Base-by-base conservation (phyloP, 371 early-diverging fungal species). In the Haplosporangium sp. region DNA sequence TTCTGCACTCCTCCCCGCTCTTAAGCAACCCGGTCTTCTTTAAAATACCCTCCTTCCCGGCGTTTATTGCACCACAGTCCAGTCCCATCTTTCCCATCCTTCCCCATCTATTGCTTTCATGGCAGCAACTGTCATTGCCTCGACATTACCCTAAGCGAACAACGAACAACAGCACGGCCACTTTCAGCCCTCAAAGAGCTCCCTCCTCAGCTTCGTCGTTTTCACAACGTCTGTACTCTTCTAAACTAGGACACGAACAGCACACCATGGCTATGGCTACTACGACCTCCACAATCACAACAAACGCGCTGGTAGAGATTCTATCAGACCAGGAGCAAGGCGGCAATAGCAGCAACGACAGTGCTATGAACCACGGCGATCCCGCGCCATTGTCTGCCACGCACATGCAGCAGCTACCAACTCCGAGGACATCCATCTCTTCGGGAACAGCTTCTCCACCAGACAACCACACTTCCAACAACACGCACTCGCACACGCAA, bases 381-480 rank as follows among this genome's bases (percentile, higher is more conserved):
- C 52, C 10, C 50, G 7, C 42, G 45, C 55, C n/a, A 21, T 57
- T 16, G 45, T 48, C 11, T 59, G 59, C 60, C 55, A 21, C 7
- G 46, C 66, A n/a, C 59, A 75, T 36, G 29, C 29, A 29, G 29
- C 77, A 77, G 18, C 38, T 72, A 21, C 72, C 73, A 7, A 79
- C 73, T 5, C 72, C 79, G 18, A 63, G 72, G 18, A 68, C 65
- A 7, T 77, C 72, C 16, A 55, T 63, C 42, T 77, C 72, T 13
- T 71, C 71, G 18, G 76, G 67, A 5, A 43, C 71, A 13, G 61
- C 70, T 13, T 70, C 76, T 18, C 64, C 74, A 10, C 69, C 71
- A 40, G 71, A 70, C 16, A 53, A n/a, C 36, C 18, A 55, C 37
- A 64, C 68, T 7, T 55, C 69, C 20, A 58, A 53, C 45, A 11